phyloP scores from a whole-genome alignment of 2,329 filamentous ascomycete genomes.

The Fusarium papillatum region DNA sequence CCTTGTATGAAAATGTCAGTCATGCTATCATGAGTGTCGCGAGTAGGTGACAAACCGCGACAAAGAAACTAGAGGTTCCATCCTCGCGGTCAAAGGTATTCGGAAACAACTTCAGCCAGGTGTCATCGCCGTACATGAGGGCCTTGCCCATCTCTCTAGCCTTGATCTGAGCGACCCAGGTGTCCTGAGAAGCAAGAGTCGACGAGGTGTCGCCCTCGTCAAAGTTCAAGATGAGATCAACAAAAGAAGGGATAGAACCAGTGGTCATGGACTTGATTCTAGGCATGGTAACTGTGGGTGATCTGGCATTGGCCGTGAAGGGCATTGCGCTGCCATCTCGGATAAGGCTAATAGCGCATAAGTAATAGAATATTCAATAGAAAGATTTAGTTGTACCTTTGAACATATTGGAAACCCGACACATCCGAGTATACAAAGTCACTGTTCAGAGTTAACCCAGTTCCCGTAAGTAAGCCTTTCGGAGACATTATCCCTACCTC shows the following conservation, averaged over 20 bases:
- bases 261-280: conserved; percentile 97
- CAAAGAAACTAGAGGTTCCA: conserved; percentile 98
- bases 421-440: conserved; percentile 90
- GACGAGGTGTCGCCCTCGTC: conserved; percentile 94
- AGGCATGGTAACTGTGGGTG: conserved; percentile 98
- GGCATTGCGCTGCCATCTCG: conserved; percentile 86
- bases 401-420: conserved; percentile 90
- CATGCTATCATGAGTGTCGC: background rate
- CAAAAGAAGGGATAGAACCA: conserved; percentile 96
- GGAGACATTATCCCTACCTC: conserved; percentile 67
- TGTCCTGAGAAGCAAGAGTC: conserved; percentile 89
- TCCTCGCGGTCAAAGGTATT: conserved; percentile 88
- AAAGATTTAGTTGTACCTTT: conserved; percentile 71
- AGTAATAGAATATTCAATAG: conserved; percentile 8
- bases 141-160: conserved; percentile 79
- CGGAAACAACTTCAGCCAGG: conserved; percentile 97
- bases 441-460: conserved; percentile 59
- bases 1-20: conserved; percentile 62
- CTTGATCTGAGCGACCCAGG: conserved; percentile 95
- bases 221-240: conserved; percentile 97
- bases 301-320: conserved; percentile 96
- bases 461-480: conserved; percentile 29
- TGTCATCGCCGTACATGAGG: conserved; percentile 97
- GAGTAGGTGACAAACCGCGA: conserved; percentile 75
- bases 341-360: conserved; percentile 75